These are phyloP conservation scores for Bromus sterilis DNA, from an alignment of 176 grass and related monocot genomes.

Conservation along the genomic window DNA sequence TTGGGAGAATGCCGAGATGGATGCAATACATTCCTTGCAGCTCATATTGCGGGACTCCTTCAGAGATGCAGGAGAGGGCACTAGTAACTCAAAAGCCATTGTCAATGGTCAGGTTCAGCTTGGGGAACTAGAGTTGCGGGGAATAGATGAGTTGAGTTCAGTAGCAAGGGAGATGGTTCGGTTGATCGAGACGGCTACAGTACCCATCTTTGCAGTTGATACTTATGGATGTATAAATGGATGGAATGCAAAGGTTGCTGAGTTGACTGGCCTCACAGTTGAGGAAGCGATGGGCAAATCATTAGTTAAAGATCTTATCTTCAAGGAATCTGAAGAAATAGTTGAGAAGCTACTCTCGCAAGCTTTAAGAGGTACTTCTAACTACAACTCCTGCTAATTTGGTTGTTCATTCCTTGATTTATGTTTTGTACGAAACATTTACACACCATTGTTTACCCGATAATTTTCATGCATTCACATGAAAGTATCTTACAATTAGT, in stretches of 20 bases:
- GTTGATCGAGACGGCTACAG: slow-evolving; percentile 91
- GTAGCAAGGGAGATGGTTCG: slow-evolving; percentile 94
- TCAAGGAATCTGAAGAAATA: slow-evolving; percentile 63
- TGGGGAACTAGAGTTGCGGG: slow-evolving; percentile 67
- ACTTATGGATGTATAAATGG: slow-evolving; percentile 86
- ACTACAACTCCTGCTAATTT: slow-evolving; percentile 23
- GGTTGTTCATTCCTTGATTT: neutral
- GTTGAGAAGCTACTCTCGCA: slow-evolving; percentile 62
- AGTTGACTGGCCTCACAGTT: slow-evolving; percentile 80
- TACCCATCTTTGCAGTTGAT: slow-evolving; percentile 93
- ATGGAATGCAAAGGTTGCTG: slow-evolving; percentile 95
- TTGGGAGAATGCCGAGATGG: slow-evolving; percentile 98
- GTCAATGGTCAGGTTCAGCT: slow-evolving; percentile 49
- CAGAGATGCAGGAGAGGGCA: slow-evolving; percentile 54
- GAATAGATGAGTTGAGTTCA: slow-evolving; percentile 89
- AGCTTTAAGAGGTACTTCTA: slow-evolving; percentile 67
- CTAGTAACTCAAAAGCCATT: slow-evolving; percentile 62
- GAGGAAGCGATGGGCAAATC: slow-evolving; percentile 98
- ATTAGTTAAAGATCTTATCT: slow-evolving; percentile 83
- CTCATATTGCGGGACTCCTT: slow-evolving; percentile 84
- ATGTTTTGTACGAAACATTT: neutral
- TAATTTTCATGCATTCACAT: neutral
- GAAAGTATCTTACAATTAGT: neutral
- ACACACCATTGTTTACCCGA: neutral
- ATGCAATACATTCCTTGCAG: slow-evolving; percentile 95